Evolutionary conservation across 768 basidiomycete species (phyloP), one percentile per base, ranked within the genome.

Genomic region (Termitomyces sp.): DNA sequence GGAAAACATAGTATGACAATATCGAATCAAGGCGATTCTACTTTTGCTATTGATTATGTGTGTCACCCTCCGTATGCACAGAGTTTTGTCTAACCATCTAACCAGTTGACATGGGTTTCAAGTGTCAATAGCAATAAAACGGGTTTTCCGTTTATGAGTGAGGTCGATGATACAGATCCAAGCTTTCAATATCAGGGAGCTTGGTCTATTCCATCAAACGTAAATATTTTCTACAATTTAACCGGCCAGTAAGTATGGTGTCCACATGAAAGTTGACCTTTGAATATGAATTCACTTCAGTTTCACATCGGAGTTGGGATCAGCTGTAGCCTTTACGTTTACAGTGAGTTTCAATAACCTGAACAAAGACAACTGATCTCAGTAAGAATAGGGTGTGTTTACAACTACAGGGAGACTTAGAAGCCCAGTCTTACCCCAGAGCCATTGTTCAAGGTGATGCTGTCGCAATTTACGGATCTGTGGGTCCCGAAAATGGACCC

Each of bases 401-500:
- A 12, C 20, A 24, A 16, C 9, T 22, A 38, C 20, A 22, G 13
- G 9, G n/a, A 20, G 36, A 24, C 8, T 4, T 11, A 9, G 22
- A 38, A 13, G 13, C 18, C 50, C 3, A 36, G 13, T 22, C 51
- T 52, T 36, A 52, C n/a, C 40, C 9, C 24, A n/a, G 18, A 39
- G 16, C 12, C 4, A 44, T 55, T 44, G 40, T n/a, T n/a, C n/a
- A 59, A 59, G 58, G 58, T 12, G 50, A 59, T 42, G 58, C 58
- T 13, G 40, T 59, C 11, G 49, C 39, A 18, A 33, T 59, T 52
- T 59, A 59, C 32, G 58, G 58, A 18, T 39, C 58, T 9, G 6
- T 52, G 33, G 58, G 58, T 18, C 58, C 58, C 4, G 13, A 33
- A 3, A 50, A 59, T 35, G 58, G 58, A n/a, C 39, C 3, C 3